Base-by-base conservation (phyloP, 192 early-diverging fungal species). In the Coemansia sp. region DNA sequence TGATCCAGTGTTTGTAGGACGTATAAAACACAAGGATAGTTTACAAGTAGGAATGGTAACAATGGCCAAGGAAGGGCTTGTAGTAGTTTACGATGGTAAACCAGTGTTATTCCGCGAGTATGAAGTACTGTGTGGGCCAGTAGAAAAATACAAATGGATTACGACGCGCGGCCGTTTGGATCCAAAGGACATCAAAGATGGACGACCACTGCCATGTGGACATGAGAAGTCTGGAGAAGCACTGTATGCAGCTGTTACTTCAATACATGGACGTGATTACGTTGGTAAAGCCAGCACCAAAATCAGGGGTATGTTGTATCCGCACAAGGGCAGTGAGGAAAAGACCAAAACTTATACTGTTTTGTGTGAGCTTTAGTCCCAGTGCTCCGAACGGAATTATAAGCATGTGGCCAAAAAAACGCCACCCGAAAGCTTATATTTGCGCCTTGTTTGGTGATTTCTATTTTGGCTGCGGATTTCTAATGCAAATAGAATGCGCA, bases 261-360 rank as follows among this genome's bases (percentile, higher is more conserved):
- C 69, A 36, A 39, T 76, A 57, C 60, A 85, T 42, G 78, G 72
- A 57, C 68, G 66, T 25, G 73, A 84, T 21, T 65, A 73, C 33
- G 78, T 67, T 24, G 84, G 83, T 65, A 76, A 73, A 57, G 74
- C 67, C n/a, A 61, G 63, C 46, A 65, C 58, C 21, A 76, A 74
- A 53, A 21, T 60, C 36, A 83, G 80, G 50, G 72, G 75, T 39
- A 68, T 78, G 56, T 42, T 74, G 65, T 83, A 84, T 53, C 46
- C 75, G 20, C 82, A 76, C 67, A 78, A 72, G 65, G 85, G 88
- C 42, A 74, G 79, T 61, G 86, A 86, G 55, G 55, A 80, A 2
- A 72, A 58, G 24, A 59, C 79, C 33, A 66, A 77, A 29, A 68
- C 71, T 52, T 88, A 84, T 73, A 72, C 78, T 57, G 80, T 89